Base-by-base conservation (phyloP, 257 asterid species). In the Vinca minor region DNA sequence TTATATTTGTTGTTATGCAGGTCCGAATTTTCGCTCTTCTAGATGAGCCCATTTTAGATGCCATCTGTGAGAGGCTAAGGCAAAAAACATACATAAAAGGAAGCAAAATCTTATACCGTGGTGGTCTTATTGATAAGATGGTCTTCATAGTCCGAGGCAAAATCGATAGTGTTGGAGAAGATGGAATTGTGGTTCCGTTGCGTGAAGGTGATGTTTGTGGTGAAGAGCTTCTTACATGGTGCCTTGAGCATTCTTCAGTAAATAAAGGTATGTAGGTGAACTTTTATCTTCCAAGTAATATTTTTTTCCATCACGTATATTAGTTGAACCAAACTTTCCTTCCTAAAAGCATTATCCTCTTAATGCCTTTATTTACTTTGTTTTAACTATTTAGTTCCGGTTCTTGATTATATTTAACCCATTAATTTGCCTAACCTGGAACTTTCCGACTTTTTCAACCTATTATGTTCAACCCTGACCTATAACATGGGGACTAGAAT, bases 161-260 rank as follows among this genome's bases (percentile, higher is more conserved):
- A 68, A 82, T 86, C 86, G 86, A 87, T 81, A 87, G 87, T 69
- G 62, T 65, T 21, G 95, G 85, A 34, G 98, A 93, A 76, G 95
- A 93, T 67, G 77, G 73, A 48, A 80, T 21, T 58, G 66, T 62
- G n/a, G 79, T 76, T 67, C 69, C 86, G 42, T 79, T 92, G 76
- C 71, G 80, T 4, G 94, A 87, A 83, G 96, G 96, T 25, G 89
- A 81, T 63, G 91, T 81, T 69, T 87, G 91, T 69, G 97, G 98
- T 18, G 98, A 93, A 83, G 98, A 93, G 75, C 98, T 93, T 62
- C 93, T 89, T 62, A 85, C 94, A 0, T 89, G 95, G 97, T 89
- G 83, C 85, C 94, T 93, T 14, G 98, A 93, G 74, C 91, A 92
- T 74, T 87, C 98, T 78, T 84, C 96, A 26, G 69, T 87, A 62